phyloP scores from a whole-genome alignment of 345 rosid species.

The Eucalyptus rudis region DNA sequence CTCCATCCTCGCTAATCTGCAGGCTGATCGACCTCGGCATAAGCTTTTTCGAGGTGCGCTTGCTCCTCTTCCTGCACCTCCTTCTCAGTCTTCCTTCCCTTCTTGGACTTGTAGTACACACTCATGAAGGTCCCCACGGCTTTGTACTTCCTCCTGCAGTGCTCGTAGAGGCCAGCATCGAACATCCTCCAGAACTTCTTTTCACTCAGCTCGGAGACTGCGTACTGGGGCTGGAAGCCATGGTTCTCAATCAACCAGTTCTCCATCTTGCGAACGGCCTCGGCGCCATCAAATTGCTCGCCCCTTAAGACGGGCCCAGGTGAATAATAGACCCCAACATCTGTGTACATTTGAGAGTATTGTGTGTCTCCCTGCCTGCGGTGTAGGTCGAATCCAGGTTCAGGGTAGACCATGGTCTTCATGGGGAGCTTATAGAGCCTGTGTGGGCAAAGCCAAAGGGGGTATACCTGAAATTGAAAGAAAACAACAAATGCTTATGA shows the following conservation, averaged over 20 bases:
- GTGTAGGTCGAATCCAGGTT: slow-evolving; percentile 86
- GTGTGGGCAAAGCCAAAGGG: slow-evolving; percentile 97
- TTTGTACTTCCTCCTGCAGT: slow-evolving; percentile 70
- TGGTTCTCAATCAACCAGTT: slow-evolving; percentile 89
- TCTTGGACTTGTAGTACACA: slow-evolving; percentile 94
- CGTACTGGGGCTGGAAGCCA: slow-evolving; percentile 93
- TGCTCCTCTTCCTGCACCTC: slow-evolving; percentile 95
- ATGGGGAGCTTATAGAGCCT: slow-evolving; percentile 75
- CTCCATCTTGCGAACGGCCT: slow-evolving; percentile 85
- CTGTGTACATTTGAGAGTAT: slow-evolving; percentile 96
- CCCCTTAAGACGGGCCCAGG: slow-evolving; percentile 94
- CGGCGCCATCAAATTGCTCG: slow-evolving; percentile 76
- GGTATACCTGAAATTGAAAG: slow-evolving; percentile 50
- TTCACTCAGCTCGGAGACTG: slow-evolving; percentile 85
- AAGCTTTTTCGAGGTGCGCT: slow-evolving; percentile 68
- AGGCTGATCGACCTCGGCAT: slow-evolving; percentile 31
- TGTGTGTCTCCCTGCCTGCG: slow-evolving; percentile 82
- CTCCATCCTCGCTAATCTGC: not conserved
- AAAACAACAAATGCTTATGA: not conserved
- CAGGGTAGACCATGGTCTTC: slow-evolving; percentile 88
- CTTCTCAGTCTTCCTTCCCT: slow-evolving; percentile 98
- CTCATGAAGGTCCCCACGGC: slow-evolving; percentile 99
- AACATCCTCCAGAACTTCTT: slow-evolving; percentile 98
- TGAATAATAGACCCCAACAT: slow-evolving; percentile 90
- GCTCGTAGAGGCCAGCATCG: slow-evolving; percentile 73